Base-by-base conservation (phyloP, 768 basidiomycete genomes). In the Calocybe gangraenosa region DNA sequence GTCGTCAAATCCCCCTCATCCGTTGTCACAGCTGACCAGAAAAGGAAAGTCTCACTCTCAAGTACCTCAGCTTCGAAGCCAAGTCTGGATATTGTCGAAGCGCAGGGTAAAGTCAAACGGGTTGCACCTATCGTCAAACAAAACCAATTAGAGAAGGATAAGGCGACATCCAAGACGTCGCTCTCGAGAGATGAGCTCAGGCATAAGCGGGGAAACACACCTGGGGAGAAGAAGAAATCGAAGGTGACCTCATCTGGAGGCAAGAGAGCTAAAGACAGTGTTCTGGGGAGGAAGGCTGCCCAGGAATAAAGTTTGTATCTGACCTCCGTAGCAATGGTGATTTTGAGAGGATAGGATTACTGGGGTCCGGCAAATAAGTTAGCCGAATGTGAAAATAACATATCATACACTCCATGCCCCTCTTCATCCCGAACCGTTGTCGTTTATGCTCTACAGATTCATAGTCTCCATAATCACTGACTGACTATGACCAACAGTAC, bases 221-320 rank as follows among this genome's bases (percentile, higher is more conserved):
- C 65, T 37, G 69, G 69, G 2, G 76, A 76, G 61, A 81, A 76
- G 68, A 86, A 86, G 65, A 84, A 81, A 62, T 71, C 66, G 41
- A 65, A 67, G 40, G 37, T 69, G 15, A 52, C 62, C 8, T 64
- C 65, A 46, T 68, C 65, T 50, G 65, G 65, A 8, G 63, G 66
- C 21, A 78, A 74, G 61, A 78, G 74, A 46, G 74, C 73, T 30
- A 85, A 85, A 67, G 67, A 70, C 48, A 63, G 60, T 34, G 49
- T 83, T 42, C 60, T 82, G 30, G 81, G 81, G 30, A 81, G 70
- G 58, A 81, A 76, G 59, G 68, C 58, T 40, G 66, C 61, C 2
- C 65, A 68, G 54, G 62, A 52, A 58, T 63, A 42, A 55, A 46
- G 15, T 37, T 38, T 22, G n/a, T 19, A 38, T 13, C 19, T 39